Evolutionary conservation across 176 grass and related monocot species (phyloP), one percentile per base, ranked within the genome.

Genomic region (Oryza meyeriana): DNA sequence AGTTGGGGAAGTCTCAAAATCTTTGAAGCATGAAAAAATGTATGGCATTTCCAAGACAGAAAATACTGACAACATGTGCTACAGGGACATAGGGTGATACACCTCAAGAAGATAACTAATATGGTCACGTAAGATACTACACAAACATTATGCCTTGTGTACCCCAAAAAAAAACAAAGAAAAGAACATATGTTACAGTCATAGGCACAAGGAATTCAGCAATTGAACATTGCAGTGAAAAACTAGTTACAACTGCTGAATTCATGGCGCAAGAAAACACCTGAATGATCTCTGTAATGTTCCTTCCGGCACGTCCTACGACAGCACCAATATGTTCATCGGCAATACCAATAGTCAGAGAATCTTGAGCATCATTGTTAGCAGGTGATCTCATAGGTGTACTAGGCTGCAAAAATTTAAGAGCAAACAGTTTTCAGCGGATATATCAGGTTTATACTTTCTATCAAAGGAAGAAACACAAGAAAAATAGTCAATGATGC

Each of bases 251-350:
- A 38, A 69, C 11, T 70, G 52, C 32, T 33, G 42, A 64, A n/a
- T 55, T 22, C 22, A 38, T n/a, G 55, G 61, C 71, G 61, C 27
- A 39, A 67, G 10, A 61, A 32, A 59, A 22, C 57, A 92, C 96
- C 96, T 95, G 93, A 62, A 84, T 88, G 64, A 99, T 99, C 82
- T 95, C 96, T 27, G 40, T 92, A 85, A 99, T 95, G 58, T 91
- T 99, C 74, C 93, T 95, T 41, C 96, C 96, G 22, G 58, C 90
- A 81, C 80, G 83, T 27, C 96, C 96, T 28, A 99, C 89, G 66
- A 99, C 85, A 79, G 96, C 91, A 63, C 96, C 93, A 8, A 99
- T 92, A 87, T 95, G 89, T 75, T 99, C 93, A 9, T 99, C 96
- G 1, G 96, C 90, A n/a, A 99, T 32, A 74, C 88, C 87, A 36